Evolutionary conservation across 768 basidiomycete species (phyloP), one percentile per base, ranked within the genome.

Genomic region (Lyophyllum shimeji): DNA sequence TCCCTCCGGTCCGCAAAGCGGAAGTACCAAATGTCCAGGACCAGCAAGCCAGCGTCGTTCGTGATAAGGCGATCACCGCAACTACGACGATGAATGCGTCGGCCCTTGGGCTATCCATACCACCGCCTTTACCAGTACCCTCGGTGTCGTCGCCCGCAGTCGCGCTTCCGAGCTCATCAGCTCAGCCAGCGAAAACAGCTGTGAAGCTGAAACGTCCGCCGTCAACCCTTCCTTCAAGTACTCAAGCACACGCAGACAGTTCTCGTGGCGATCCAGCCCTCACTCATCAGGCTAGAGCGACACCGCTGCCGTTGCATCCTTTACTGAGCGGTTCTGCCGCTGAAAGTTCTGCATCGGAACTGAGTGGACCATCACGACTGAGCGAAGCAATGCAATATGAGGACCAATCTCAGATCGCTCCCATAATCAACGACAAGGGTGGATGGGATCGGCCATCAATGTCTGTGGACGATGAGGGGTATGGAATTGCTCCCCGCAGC

Each of bases 381-480:
- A 47, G 17, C 8, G 49, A 25, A n/a, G 9, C 45, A 37, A 34
- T 13, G n/a, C 20, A n/a, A 33, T 56, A 42, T 13, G 52, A 58
- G 17, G 59, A 58, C 40, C 23, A 29, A 18, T 46, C 59, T 13
- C 53, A 55, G 37, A 58, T 60, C 47, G 56, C 59, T 31, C 59
- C 62, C 27, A 40, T 34, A 12, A 54, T 58, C 21, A 58, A 55
- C 21, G 33, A 50, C 7, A 43, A 55, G 34, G 48, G 45, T 42
- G 56, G 59, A 8, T 58, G 62, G 56, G 54, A 56, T 49, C 58
- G 24, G 17, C 50, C 55, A 44, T 40, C 39, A 18, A 4, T 5
- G 17, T 40, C 39, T 4, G 46, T 46, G 55, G 59, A 43, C 58
- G 64, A 55, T 39, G 61, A 55, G 27, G 23, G 9, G 7, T 15